Conservation (phyloP, 305 asterid species). For the Plantago coronopus region DNA sequence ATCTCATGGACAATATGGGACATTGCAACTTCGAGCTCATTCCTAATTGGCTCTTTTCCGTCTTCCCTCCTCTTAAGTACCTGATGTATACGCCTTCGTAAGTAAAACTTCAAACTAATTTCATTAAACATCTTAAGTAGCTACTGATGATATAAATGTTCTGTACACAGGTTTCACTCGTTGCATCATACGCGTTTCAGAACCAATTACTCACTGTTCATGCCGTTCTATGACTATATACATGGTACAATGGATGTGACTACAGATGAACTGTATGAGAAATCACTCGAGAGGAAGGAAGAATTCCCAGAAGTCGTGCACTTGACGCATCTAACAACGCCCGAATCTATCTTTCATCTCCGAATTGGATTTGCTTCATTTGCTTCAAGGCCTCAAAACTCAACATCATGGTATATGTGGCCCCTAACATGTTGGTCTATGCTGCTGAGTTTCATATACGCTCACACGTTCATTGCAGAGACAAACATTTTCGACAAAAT, state of each 20-base stretch:
- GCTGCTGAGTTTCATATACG: conserved; percentile 29
- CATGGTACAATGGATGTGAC: conserved; percentile 53
- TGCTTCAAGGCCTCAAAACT: conserved; percentile 48
- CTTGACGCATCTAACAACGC: conserved; percentile 52
- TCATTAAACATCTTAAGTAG: too few species aligned
- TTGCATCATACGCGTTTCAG: conserved; percentile 61
- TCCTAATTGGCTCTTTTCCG: conserved; percentile 34
- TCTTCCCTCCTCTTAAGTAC: conserved; percentile 57
- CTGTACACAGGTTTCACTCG: conserved; percentile 46
- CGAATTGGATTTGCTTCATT: conserved; percentile 52
- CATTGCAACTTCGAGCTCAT: conserved; percentile 63
- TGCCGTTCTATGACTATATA: conserved; percentile 60
- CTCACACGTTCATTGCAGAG: conserved; percentile 49
- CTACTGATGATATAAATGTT: not conserved
- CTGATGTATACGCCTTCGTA: conserved; percentile 65
- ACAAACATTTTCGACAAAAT: conserved; percentile 42
- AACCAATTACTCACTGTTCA: conserved; percentile 55
- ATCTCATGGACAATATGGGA: conserved; percentile 65
- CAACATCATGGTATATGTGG: conserved; percentile 40
- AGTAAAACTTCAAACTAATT: conserved; percentile 18
- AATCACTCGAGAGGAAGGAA: conserved; percentile 30
- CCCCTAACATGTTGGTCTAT: conserved; percentile 42
- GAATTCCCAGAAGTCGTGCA: conserved; percentile 49
- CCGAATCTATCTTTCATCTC: conserved; percentile 53
- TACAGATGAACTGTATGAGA: conserved; percentile 34